Base-by-base conservation (phyloP, 768 basidiomycete species). In the Amanita pseudoporphyria region DNA sequence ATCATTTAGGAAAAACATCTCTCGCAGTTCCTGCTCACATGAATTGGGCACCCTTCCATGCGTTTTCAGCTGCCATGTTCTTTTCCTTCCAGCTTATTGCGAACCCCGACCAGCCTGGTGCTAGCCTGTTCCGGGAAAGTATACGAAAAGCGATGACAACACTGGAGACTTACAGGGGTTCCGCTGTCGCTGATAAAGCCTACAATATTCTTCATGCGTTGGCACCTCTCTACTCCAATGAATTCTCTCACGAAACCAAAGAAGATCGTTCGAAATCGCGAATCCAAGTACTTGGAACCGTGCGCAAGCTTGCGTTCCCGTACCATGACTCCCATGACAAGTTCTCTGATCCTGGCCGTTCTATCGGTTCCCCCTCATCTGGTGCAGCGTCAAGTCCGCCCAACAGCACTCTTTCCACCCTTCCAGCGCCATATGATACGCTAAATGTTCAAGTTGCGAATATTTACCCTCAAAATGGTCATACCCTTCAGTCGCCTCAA, bases 31-130 rank as follows among this genome's bases (percentile, higher is more conserved):
- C 85, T 30, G 86, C 84, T 2, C 87, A 91, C 64, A 81, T 90
- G 76, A 81, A 79, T 56, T 87, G 85, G 81, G 82, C 82, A 3
- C 84, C 87, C 0, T 86, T 84, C 67, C 87, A 91, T 59, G 79
- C 83, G 56, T 90, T 90, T 69, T 82, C 82, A 42, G 86, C 88
- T 16, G 85, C 85, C 43, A 88, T 90, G 82, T 90, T 90, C 67
- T 88, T 90, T 74, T 84, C 85, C n/a, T 89, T 89, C 67, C 87
- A 90, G 58, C 74, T 90, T 43, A 82, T 89, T 57, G 76, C 81
- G 31, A 82, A 86, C 57, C 83, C 86, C 45, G 84, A 85, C 53
- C 86, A 87, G 54, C 82, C 84, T 39, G 87, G 84, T 21, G 84
- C 84, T 37, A 77, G 77, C 24, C 70, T 87, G 31, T 88, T 88